Base-by-base conservation (phyloP, 129 eudicot species). In the Mikania micrantha region DNA sequence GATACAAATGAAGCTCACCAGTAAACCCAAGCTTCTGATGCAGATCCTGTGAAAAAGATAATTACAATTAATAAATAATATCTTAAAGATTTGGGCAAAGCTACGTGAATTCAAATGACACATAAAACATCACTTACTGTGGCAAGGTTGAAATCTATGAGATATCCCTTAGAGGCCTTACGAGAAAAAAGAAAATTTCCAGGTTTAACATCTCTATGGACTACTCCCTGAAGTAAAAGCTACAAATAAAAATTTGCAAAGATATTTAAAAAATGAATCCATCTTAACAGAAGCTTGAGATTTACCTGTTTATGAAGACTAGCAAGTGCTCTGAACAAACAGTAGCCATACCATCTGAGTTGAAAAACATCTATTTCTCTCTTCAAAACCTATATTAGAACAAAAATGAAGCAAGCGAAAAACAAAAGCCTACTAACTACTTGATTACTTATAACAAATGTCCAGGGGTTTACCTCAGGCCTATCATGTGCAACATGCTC, bases 121-220 rank as follows among this genome's bases (percentile, higher is more conserved):
- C 10, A 47, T 7, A 58, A 35, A 15, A 29, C 27, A 52, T 49
- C 39, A 76, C 90, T 84, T 69, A 94, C 99, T 88, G 85, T 70
- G 28, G 99, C 99, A 59, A 94, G 95, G 77, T 94, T 94, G 70
- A 94, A 94, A 83, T 94, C 99, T 72, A 94, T 90, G 78, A 94
- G 85, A 80, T 79, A 90, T 12, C 99, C 99, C 64, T 83, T 90
- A 27, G 69, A 73, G 64, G 67, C 45, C 66, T 81, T 85, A 39
- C 87, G 66, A 21, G 95, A 90, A 70, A 85, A 94, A 60, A 94
- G 95, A 44, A 94, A 94, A 80, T 94, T 94, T 27, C 99, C 99
- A 72, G 99, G 99, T 78, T 94, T 94, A 65, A 94, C 95, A 78
- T 94, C 99, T 77, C 99, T 94, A 76, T 94, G 99, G 75, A 85